Evolutionary conservation across 305 asterid genomes (phyloP), one percentile per base, ranked within the genome.

Genomic region (Plantago lanceolata): DNA sequence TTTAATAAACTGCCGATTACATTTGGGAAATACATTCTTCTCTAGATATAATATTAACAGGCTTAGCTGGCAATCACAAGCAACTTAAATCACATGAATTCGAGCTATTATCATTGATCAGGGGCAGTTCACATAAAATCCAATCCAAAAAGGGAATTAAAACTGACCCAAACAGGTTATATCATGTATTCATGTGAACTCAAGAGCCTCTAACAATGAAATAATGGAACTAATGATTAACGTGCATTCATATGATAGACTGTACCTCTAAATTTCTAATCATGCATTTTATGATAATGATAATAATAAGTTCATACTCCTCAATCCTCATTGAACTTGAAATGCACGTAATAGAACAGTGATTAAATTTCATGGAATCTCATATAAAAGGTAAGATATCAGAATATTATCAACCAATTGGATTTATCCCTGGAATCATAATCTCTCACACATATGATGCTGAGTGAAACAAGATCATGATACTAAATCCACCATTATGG

Each of bases 21-120:
- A 52, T 52, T 40, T 40, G 16, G 4, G 47, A 40, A 40, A 40
- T 3, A 40, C 14, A 40, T 40, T 40, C 47, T 56, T 56, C 24
- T 6, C 45, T n/a, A 56, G 0, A 24, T 0, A 13, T 0, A 31
- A 31, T 29, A 56, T 56, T 15, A 29, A 16, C 45, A 56, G 45
- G 61, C 61, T 56, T n/a, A 29, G 11, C 44, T n/a, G 24, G 45
- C 61, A 56, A 17, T 53, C n/a, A n/a, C n/a, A n/a, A n/a, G n/a
- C 60, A 55, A 37, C 20, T 26, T 55, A 28, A 1, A 28, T 6
- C 43, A 16, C 60, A 7, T 16, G 19, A 55, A 6, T n/a, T 55
- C 5, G 3, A 20, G 8, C 12, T 40, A 40, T 12, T 40, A 11
- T 1, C 12, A 40, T 40, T 40, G 3, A 40, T 40, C 16, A 40